phyloP scores from a whole-genome alignment of 2,329 filamentous ascomycete species.

The Curvularia sp. region DNA sequence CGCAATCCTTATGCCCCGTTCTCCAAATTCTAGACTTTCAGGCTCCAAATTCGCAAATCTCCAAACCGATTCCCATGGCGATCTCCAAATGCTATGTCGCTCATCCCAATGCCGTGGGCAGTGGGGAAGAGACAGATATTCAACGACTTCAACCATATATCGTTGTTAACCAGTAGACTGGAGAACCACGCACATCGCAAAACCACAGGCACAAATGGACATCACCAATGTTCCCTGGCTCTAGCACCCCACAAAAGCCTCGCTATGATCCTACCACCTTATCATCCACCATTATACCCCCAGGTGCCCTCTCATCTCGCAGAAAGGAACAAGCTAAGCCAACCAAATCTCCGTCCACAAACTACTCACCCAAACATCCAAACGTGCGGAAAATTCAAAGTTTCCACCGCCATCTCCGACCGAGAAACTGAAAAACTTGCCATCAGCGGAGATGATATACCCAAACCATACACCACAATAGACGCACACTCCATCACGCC shows the following conservation, averaged over 20 bases:
- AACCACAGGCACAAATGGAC: background rate
- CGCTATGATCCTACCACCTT: background rate
- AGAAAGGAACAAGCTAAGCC: background rate
- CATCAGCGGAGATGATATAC: no score
- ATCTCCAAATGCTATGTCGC: background rate
- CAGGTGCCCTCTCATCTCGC: background rate
- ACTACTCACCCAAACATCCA: background rate
- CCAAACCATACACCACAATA: no score
- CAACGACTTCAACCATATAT: background rate
- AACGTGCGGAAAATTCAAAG: background rate
- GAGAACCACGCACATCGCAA: background rate
- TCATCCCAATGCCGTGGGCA: background rate
- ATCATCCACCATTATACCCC: background rate
- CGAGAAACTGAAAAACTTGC: background rate
- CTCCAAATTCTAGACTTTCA: background rate
- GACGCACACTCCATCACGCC: no score
- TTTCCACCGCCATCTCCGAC: no score
- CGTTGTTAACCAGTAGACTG: background rate
- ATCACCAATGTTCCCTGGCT: background rate
- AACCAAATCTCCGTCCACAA: background rate
- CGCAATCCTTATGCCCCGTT: background rate
- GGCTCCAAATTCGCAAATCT: background rate
- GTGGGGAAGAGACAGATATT: background rate
- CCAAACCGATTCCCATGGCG: background rate
- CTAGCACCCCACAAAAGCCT: background rate